Percentiles rank a stretch among this genome's conserved stretches.
phyloP scores from a whole-genome alignment of 768 basidiomycete genomes.

The Nidularia pulvinata region DNA sequence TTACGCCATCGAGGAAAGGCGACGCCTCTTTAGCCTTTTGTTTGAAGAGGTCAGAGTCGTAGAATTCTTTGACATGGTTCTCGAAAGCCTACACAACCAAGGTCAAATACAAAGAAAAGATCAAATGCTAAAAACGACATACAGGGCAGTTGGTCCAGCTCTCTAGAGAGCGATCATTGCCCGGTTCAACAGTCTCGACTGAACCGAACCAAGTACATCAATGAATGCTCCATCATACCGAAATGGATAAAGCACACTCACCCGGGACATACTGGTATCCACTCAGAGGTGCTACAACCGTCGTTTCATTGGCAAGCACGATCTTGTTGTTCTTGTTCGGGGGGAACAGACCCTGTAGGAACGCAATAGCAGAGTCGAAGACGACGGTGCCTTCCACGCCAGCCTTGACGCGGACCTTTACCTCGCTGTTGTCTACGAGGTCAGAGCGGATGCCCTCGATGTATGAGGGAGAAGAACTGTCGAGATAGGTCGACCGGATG shows the following conservation, averaged over 20 bases:
- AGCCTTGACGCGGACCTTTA: slow-evolving; percentile 79
- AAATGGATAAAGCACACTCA: slow-evolving; percentile 17
- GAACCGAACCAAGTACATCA: neutral
- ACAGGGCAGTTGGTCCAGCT: slow-evolving; percentile 68
- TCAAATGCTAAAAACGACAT: slow-evolving; percentile 7
- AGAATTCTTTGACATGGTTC: slow-evolving; percentile 59
- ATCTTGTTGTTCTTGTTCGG: slow-evolving; percentile 75
- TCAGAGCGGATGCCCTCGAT: slow-evolving; percentile 66
- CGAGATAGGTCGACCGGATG: slow-evolving; percentile 69
- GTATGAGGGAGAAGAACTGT: slow-evolving; percentile 63
- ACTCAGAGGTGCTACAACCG: slow-evolving; percentile 69
- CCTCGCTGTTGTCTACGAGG: slow-evolving; percentile 71
- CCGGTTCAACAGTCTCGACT: slow-evolving; percentile 88
- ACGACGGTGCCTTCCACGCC: slow-evolving; percentile 86
- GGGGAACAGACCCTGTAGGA: slow-evolving; percentile 86
- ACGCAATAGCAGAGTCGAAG: slow-evolving; percentile 83
- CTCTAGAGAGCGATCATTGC: slow-evolving; percentile 81
- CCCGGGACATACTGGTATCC: slow-evolving; percentile 91
- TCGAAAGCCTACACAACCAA: slow-evolving; percentile 51
- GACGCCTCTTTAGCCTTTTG: slow-evolving; percentile 50
- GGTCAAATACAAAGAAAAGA: neutral
- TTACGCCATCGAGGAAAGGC: slow-evolving; percentile 64
- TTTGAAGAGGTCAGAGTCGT: slow-evolving; percentile 69
- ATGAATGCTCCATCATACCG: slow-evolving; percentile 1
- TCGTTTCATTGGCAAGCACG: slow-evolving; percentile 76